These are phyloP conservation scores for Talaromyces stipitatus DNA, from an alignment of 495 filamentous ascomycete species.

Conservation along the genomic window DNA sequence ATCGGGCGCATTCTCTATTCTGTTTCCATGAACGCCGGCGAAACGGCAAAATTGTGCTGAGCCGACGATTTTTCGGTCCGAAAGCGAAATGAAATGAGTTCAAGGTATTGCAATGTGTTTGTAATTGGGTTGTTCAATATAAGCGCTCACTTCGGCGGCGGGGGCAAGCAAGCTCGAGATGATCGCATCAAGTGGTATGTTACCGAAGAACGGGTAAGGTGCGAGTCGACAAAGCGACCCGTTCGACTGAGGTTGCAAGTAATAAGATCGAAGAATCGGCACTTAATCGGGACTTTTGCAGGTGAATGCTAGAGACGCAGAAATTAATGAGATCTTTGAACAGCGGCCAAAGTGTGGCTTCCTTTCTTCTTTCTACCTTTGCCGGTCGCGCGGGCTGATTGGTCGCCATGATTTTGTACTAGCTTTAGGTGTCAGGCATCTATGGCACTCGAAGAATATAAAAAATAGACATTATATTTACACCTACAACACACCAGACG, in stretches of 20 bases:
- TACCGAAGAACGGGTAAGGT: neutral
- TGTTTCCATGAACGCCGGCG: conserved; percentile 3
- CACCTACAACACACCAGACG: neutral
- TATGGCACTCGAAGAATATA: neutral
- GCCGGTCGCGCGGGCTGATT: neutral
- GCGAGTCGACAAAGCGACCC: neutral
- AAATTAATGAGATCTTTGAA: neutral
- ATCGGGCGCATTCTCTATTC: neutral
- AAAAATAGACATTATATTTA: conserved; percentile 1
- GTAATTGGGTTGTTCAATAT: too few relatives aligned
- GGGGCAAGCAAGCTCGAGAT: neutral
- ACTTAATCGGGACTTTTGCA: neutral
- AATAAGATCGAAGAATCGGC: neutral
- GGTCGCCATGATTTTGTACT: neutral
- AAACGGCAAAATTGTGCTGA: too few relatives aligned
- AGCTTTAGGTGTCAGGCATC: neutral
- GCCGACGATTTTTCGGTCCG: too few relatives aligned
- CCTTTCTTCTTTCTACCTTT: neutral
- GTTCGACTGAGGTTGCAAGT: neutral
- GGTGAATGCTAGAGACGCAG: neutral
- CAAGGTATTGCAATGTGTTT: too few relatives aligned
- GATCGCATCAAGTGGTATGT: neutral
- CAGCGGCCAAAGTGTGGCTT: neutral
- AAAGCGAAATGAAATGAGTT: too few relatives aligned
- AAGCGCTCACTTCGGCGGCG: neutral